Base-by-base conservation (phyloP, 805 yeast species). In the Scheffersomyces stipitis region DNA sequence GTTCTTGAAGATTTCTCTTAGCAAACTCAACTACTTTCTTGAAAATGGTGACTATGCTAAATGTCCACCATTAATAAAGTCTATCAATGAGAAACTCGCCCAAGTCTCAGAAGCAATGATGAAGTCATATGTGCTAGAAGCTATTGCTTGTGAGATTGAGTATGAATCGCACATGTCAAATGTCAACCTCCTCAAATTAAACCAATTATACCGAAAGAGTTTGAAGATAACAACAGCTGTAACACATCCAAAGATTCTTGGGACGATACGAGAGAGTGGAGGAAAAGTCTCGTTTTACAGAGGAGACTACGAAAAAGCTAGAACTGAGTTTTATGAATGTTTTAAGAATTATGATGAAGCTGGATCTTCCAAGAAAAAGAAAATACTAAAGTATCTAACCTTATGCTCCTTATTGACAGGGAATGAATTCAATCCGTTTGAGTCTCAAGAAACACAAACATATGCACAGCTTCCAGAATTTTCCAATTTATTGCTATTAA, bases 211-310 rank as follows among this genome's bases (percentile, higher is more conserved):
- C 45, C 58, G 66, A 18, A 63, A 75, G 41, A 62, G 69, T 36
- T 37, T 49, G 13, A 43, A 57, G 4, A 64, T 81, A 15, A 72
- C 75, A 5, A 66, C 80, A 0, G 84, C 86, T 2, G 81, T 84
- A 2, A 84, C 89, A 1, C 95, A 87, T 51, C 89, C 95, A 1
- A 67, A 74, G 32, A 79, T 83, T 18, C 66, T 80, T 57, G 96
- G 91, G 1, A 75, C 82, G n/a, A 74, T 86, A 17, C 73, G 78
- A 42, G 91, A 86, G 54, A 81, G 87, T 45, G 86, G 88, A 0
- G 95, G 89, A 2, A 73, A 78, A 36, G 70, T 86, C 44, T 73
- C 76, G 33, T 79, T 85, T 71, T 67, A 75, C 41, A 73, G 76
- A 33, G 74, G 73, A 10, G 76, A 80, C 42, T 86, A 74, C 66